Percentiles rank a stretch among this genome's conserved stretches.
Evolutionary conservation across 2,329 filamentous ascomycete genomes (phyloP).

Genomic region (Thermoascus crustaceus): DNA sequence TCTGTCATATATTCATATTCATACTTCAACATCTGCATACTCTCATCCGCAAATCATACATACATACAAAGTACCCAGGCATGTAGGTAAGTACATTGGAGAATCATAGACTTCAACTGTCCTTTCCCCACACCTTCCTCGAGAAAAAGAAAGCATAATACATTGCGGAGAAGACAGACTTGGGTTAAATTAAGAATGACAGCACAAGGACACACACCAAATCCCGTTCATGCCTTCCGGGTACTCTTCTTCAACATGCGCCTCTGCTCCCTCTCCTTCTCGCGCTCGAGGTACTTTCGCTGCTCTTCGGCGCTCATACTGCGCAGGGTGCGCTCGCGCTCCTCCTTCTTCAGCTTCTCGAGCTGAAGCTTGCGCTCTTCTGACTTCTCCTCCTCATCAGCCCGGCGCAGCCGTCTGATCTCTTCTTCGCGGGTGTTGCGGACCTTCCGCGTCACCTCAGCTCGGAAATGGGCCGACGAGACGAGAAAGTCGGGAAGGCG

Average conservation of each 20-base stretch:
- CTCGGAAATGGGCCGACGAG: slow-evolving; percentile 70
- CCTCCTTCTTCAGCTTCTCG: slow-evolving; percentile 69
- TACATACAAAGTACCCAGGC: no score
- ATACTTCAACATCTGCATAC: no score
- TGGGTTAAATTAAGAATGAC: not conserved
- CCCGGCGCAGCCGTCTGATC: slow-evolving; percentile 68
- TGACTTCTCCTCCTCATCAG: slow-evolving; percentile 62
- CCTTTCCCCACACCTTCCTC: no score
- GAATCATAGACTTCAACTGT: no score
- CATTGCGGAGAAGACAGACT: not conserved
- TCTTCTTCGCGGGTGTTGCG: slow-evolving; percentile 71
- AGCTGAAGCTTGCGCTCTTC: slow-evolving; percentile 48
- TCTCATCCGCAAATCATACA: no score
- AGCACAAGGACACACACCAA: not conserved
- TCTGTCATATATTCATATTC: no score
- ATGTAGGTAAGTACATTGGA: no score
- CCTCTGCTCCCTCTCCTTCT: slow-evolving; percentile 63
- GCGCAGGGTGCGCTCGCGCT: slow-evolving; percentile 75
- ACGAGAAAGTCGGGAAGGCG: slow-evolving; percentile 78
- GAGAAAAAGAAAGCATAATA: not conserved
- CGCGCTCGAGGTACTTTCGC: slow-evolving; percentile 76
- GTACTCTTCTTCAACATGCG: slow-evolving; percentile 58
- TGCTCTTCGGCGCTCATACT: slow-evolving; percentile 72
- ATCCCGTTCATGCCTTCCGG: slow-evolving; percentile 36
- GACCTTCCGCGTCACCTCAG: slow-evolving; percentile 82